Base-by-base conservation (phyloP, 2,329 filamentous ascomycete genomes). In the Fusarium papillatum region DNA sequence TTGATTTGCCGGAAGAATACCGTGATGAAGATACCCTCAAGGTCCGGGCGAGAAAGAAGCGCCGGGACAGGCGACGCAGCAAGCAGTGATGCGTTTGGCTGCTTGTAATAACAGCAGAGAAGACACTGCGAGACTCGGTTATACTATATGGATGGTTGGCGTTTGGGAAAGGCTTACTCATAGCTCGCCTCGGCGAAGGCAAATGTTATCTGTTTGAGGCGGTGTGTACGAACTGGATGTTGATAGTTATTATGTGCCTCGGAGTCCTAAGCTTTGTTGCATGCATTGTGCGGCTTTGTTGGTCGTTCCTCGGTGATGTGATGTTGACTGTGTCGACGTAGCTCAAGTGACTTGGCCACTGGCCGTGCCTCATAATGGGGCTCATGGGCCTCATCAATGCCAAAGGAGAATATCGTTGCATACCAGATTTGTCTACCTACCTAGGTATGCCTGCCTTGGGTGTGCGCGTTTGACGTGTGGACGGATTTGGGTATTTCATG, bases 1-100 rank as follows among this genome's bases (percentile, higher is more conserved):
- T 98, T 81, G 88, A 91, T 69, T 85, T 98, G 64, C 95, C 96
- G 0, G 87, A 90, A 9, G 93, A 93, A 43, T 91, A 90, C 71
- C 84, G 86, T 82, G 82, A 93, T 82, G 86, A 88, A 75, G 89
- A 90, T 78, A 87, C 85, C 46, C 82, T 92, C 72, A 89, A 88
- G 78, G 86, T 88, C 19, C 90, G 90, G 71, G 93, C 91, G 39
- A 85, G 93, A 73, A 91, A 90, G 81, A 89, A 91, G 81, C 87
- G 93, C 74, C 86, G 90, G 78, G 87, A 91, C 64, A 90, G 88
- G 82, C 84, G 92, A 69, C 88, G 88, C 74, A 90, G 85, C 73
- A 83, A 83, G 73, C 75, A 83, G 68, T 86, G 78, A 84, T 66
- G 66, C 61, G 69, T 29, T 71, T 75, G 53, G 53, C 34, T 76